phyloP scores from a whole-genome alignment of 331 rosid genomes.

The Saraca asoca region DNA sequence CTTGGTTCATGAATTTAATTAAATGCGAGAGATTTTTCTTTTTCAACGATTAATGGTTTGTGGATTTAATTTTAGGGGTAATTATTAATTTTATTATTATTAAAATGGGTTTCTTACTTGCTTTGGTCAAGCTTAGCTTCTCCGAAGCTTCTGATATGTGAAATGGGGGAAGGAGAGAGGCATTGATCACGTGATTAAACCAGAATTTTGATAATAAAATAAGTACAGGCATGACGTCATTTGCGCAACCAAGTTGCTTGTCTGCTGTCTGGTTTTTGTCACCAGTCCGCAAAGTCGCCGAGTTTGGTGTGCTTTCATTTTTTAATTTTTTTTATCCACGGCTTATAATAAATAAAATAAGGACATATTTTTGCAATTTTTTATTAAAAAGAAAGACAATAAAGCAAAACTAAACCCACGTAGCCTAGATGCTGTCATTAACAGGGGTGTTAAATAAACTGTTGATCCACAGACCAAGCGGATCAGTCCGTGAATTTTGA shows the following conservation, averaged over 20 bases:
- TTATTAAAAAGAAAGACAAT: no score
- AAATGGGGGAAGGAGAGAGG: conserved; percentile 27
- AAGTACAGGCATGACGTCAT: conserved; percentile 43
- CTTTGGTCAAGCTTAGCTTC: conserved; percentile 32
- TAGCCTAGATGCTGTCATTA: no score
- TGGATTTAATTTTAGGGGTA: neutral
- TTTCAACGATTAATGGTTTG: neutral
- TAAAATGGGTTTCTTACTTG: no score
- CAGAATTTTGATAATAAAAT: neutral
- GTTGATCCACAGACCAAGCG: no score
- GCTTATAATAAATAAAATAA: no score
- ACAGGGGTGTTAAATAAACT: no score
- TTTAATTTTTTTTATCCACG: neutral
- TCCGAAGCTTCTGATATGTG: conserved; percentile 57
- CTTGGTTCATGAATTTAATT: conserved; percentile 64
- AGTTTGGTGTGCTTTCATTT: neutral
- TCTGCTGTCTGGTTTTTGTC: conserved; percentile 13
- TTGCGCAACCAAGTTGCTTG: conserved; percentile 21
- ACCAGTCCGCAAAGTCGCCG: conserved; percentile 15
- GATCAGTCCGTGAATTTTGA: no score
- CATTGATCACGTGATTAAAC: conserved; percentile 57
- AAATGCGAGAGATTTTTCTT: neutral
- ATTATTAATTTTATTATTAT: neutral
- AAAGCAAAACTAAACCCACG: no score
- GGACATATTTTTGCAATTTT: no score